Conservation (phyloP, 768 basidiomycete genomes). For the Mycena floridula region DNA sequence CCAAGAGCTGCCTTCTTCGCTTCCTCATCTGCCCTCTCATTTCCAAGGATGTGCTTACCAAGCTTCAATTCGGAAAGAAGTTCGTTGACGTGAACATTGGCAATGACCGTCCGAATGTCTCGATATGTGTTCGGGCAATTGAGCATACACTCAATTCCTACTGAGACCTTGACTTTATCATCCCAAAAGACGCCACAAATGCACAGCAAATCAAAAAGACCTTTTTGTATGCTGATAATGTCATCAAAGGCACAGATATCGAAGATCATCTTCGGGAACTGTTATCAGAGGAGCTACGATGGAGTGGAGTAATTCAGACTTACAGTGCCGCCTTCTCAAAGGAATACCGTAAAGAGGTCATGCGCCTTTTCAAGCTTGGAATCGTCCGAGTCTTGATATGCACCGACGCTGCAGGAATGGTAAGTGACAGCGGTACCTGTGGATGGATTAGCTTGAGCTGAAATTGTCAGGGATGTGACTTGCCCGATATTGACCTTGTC, state of each 20-base stretch:
- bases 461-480: slow-evolving; percentile 8
- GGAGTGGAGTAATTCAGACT: background rate
- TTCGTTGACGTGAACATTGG: background rate
- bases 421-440: background rate
- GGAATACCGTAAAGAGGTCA: background rate
- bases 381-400: slow-evolving; percentile 13
- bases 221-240: slow-evolving; percentile 17
- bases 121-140: slow-evolving; percentile 15
- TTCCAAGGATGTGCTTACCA: slow-evolving; percentile 9
- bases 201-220: slow-evolving; percentile 13
- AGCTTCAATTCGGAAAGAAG: slow-evolving; percentile 11
- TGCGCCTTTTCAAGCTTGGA: slow-evolving; percentile 4
- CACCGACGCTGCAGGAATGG: slow-evolving; percentile 23
- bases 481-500: slow-evolving; percentile 10
- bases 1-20: no score
- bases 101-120: slow-evolving; percentile 12
- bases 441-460: background rate
- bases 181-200: slow-evolving; percentile 2
- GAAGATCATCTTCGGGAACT: slow-evolving; percentile 8
- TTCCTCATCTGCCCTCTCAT: no score
- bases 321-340: background rate
- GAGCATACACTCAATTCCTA: slow-evolving; percentile 15
- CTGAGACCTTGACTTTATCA: slow-evolving; percentile 18
- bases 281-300: background rate
- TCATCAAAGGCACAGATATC: slow-evolving; percentile 11